Percentiles rank a stretch among this genome's conserved stretches.
phyloP scores from a whole-genome alignment of 495 filamentous ascomycete species.

The Massariosphaeria phaeospora region DNA sequence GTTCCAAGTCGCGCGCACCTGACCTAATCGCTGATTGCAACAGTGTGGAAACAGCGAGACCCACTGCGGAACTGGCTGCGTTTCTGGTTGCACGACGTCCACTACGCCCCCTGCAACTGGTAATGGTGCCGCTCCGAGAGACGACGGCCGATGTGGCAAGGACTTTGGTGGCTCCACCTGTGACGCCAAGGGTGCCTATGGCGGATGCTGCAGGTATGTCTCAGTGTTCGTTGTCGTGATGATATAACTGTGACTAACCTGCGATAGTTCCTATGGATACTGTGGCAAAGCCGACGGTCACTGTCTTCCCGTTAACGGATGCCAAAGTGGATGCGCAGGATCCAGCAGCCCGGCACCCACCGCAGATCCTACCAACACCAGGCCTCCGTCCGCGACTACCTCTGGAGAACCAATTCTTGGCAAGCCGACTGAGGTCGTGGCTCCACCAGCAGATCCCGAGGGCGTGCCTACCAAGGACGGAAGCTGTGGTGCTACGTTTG shows the following conservation, averaged over 20 bases:
- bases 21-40: slow-evolving; percentile 9
- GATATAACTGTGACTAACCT: too few species aligned
- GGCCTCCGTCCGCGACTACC: slow-evolving; percentile 29
- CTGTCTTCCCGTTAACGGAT: slow-evolving; percentile 34
- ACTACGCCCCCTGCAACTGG: slow-evolving; percentile 3
- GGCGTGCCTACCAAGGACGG: slow-evolving; percentile 40
- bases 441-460: slow-evolving; percentile 15
- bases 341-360: neutral
- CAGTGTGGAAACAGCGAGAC: slow-evolving; percentile 38
- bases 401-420: slow-evolving; percentile 42
- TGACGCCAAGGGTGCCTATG: slow-evolving; percentile 33
- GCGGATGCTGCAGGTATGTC: slow-evolving; percentile 37
- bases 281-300: slow-evolving; percentile 39
- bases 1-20: neutral
- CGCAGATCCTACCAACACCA: slow-evolving; percentile 18
- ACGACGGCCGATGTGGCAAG: slow-evolving; percentile 37
- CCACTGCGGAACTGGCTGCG: slow-evolving; percentile 41
- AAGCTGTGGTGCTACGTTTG: slow-evolving; percentile 47
- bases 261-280: too few species aligned
- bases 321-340: slow-evolving; percentile 40
- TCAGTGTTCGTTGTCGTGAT: too few species aligned
- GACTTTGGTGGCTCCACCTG: slow-evolving; percentile 37
- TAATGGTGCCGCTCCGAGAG: slow-evolving; percentile 28
- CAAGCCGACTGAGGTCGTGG: slow-evolving; percentile 29
- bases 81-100: slow-evolving; percentile 35